Evolutionary conservation across 768 basidiomycete species (phyloP), one percentile per base, ranked within the genome.

Genomic region (Russula brevipes): DNA sequence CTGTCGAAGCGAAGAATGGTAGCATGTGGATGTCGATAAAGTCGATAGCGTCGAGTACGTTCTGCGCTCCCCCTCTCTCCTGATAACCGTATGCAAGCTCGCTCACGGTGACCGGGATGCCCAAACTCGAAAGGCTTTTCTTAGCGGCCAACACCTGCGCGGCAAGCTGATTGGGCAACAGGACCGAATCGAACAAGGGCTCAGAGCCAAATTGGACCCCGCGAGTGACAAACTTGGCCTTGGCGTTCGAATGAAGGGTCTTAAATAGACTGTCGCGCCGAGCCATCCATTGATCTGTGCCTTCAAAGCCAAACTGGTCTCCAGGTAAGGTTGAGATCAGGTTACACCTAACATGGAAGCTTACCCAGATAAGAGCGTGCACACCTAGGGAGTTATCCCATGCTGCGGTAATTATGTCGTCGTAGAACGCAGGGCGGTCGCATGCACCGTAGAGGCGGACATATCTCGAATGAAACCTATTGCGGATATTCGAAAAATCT

Each of bases 171-270:
- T 69, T 31, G n/a, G 81, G 78, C 6, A 76, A 69, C 50, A 89
- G 73, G 38, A 81, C 87, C 44, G 72, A 59, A 69, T 88, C 87
- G 63, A 73, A 89, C 30, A 89, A 73, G 2, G 87, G 87, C 67
- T 89, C 87, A 0, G 86, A 87, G 47, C 87, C 87, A 67, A 88
- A 88, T 65, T 89, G 87, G 4, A 88, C 73, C 1, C 74, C 85
- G 24, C 86, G 81, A 0, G 84, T 86, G 31, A 88, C 81, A 58
- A 83, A 88, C 65, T 82, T 82, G 17, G 85, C 85, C 46, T 61
- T 67, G 7, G 68, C 67, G 54, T 74, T 74, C 42, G 68, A 66
- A 57, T 71, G 71, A 54, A 74, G 66, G 12, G 70, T 65, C 2
- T 55, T 63, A 41, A 74, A 65, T 5, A 74, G 68, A 10, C 57